Percentiles rank a stretch among this genome's conserved stretches.
Conservation (phyloP, 352 stramenopile genomes). For the Phytophthora boehmeriae region DNA sequence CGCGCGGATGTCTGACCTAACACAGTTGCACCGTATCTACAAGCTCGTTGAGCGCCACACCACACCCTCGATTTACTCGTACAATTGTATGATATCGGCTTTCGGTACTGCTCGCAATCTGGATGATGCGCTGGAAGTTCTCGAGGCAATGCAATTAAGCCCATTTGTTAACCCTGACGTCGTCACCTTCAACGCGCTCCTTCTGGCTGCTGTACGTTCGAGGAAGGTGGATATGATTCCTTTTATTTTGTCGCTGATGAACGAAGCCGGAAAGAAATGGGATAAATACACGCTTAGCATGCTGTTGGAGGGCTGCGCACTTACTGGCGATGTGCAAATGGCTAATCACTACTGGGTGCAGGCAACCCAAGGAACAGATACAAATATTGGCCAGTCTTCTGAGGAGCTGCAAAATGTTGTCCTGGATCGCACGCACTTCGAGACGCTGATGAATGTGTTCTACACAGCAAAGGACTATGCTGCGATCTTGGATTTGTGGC, state of each 20-base stretch:
- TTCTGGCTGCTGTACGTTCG: slow-evolving; percentile 62
- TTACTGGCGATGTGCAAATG: slow-evolving; percentile 43
- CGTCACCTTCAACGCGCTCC: slow-evolving; percentile 77
- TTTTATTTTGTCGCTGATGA: slow-evolving; percentile 60
- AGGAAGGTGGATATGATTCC: slow-evolving; percentile 57
- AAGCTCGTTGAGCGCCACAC: slow-evolving; percentile 62
- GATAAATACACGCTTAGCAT: slow-evolving; percentile 82
- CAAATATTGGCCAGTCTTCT: neutral
- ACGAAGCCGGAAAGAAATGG: slow-evolving; percentile 52
- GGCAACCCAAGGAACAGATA: slow-evolving; percentile 33
- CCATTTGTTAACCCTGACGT: slow-evolving; percentile 47
- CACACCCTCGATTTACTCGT: slow-evolving; percentile 72
- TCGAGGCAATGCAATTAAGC: slow-evolving; percentile 42
- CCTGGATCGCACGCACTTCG: slow-evolving; percentile 71
- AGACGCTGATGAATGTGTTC: slow-evolving; percentile 79
- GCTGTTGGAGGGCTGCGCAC: slow-evolving; percentile 66
- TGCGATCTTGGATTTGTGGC: slow-evolving; percentile 60
- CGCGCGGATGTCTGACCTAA: slow-evolving; percentile 61
- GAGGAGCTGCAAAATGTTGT: slow-evolving; percentile 43
- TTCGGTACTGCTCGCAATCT: slow-evolving; percentile 69
- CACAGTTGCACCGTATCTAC: slow-evolving; percentile 67
- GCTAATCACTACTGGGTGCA: slow-evolving; percentile 66
- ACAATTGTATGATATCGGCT: slow-evolving; percentile 87
- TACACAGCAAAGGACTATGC: slow-evolving; percentile 60
- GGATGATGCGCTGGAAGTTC: slow-evolving; percentile 68